Conservation (phyloP, 139 green algal species). For the Chlorella sp. region DNA sequence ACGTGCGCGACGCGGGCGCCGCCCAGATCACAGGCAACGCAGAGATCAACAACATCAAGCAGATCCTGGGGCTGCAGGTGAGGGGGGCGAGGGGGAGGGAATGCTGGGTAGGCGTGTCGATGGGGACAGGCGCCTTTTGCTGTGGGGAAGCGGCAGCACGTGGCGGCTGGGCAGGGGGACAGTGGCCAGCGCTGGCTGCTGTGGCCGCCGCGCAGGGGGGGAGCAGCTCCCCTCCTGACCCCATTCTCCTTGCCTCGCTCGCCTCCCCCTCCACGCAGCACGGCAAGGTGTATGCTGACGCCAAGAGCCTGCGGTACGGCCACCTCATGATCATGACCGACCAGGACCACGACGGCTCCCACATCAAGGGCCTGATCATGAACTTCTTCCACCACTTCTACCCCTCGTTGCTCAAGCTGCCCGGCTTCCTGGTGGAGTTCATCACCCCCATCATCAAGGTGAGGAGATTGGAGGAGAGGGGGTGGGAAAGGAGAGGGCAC, state of each 20-base stretch:
- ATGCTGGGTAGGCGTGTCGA: too few species aligned
- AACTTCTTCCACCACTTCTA: slow-evolving; percentile 99
- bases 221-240: too few species aligned
- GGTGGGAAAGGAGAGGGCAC: too few species aligned
- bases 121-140: too few species aligned
- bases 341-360: slow-evolving; percentile 98
- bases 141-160: too few species aligned
- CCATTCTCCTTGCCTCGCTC: too few species aligned
- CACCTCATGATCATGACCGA: slow-evolving; percentile 99
- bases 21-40: slow-evolving; percentile 92
- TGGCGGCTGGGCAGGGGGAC: too few species aligned
- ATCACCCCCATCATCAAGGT: slow-evolving; percentile 99
- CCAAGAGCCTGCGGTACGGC: slow-evolving; percentile 94
- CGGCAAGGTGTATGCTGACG: slow-evolving; percentile 84
- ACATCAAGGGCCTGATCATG: slow-evolving; percentile 99
- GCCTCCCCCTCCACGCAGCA: too few species aligned
- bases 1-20: slow-evolving; percentile 94
- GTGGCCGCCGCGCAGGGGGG: too few species aligned
- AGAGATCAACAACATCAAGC: slow-evolving; percentile 99
- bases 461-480: not conserved
- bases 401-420: slow-evolving; percentile 92
- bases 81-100: too few species aligned
- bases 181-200: too few species aligned
- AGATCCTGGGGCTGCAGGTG: slow-evolving; percentile 97
- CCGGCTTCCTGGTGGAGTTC: slow-evolving; percentile 97